Conservation (phyloP, 805 yeast species). For the Starmerella bacillaris region DNA sequence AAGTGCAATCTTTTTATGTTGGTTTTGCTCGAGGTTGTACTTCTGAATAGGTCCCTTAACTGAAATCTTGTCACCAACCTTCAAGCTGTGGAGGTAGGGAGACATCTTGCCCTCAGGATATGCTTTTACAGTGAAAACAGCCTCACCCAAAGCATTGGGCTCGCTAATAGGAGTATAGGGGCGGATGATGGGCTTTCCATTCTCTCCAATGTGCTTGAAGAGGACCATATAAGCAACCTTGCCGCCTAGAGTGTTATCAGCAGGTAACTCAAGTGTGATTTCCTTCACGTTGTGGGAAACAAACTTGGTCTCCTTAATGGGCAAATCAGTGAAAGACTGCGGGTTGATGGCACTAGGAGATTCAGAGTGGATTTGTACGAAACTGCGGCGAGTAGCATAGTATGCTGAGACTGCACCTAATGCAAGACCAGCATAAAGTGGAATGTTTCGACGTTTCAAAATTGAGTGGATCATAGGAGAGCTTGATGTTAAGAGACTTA, state of each 20-base stretch:
- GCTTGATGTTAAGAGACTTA: too few species aligned
- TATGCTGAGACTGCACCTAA: slow-evolving; percentile 31
- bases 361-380: slow-evolving; percentile 17
- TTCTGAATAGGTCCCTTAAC: slow-evolving; percentile 89
- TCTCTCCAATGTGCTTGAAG: slow-evolving; percentile 63
- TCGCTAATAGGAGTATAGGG: slow-evolving; percentile 69
- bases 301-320: slow-evolving; percentile 13
- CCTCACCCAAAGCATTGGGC: slow-evolving; percentile 46
- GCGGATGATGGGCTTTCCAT: slow-evolving; percentile 75
- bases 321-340: slow-evolving; percentile 24
- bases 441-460: slow-evolving; percentile 7
- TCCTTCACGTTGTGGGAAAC: slow-evolving; percentile 33
- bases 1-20: slow-evolving; percentile 58
- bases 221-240: slow-evolving; percentile 61
- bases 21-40: slow-evolving; percentile 81
- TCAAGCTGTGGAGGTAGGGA: slow-evolving; percentile 48
- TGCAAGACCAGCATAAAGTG: slow-evolving; percentile 24
- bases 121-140: slow-evolving; percentile 67
- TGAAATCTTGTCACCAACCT: slow-evolving; percentile 62
- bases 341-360: slow-evolving; percentile 15
- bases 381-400: slow-evolving; percentile 22
- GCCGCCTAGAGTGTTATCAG: slow-evolving; percentile 58
- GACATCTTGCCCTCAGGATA: slow-evolving; percentile 78
- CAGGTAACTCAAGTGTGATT: slow-evolving; percentile 52
- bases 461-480: slow-evolving; percentile 6